A percentile compares a stretch with the other conserved stretches of the same genome.
phyloP scores from a whole-genome alignment of 306 rosid genomes.

The Casuarina equisetifolia region DNA sequence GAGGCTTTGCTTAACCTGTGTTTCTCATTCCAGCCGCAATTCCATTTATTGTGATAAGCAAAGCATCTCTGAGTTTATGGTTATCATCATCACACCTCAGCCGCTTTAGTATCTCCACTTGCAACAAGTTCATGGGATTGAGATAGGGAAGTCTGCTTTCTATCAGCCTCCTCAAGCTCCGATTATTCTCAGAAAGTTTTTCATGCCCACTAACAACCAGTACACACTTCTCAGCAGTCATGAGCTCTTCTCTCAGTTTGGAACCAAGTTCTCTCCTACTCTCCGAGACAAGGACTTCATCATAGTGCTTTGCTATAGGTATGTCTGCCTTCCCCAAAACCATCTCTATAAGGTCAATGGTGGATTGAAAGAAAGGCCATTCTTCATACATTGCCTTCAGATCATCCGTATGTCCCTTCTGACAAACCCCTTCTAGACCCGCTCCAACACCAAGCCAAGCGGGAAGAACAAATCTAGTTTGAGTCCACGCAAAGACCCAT shows the following conservation, averaged over 20 bases:
- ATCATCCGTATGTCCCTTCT: slow-evolving; percentile 77
- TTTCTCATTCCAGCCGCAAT: slow-evolving; percentile 98
- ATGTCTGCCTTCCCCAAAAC: slow-evolving; percentile 86
- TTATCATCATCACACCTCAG: slow-evolving; percentile 72
- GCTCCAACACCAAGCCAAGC: slow-evolving; percentile 99
- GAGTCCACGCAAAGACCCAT: slow-evolving; percentile 98
- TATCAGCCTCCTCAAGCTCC: slow-evolving; percentile 85
- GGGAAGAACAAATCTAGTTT: slow-evolving; percentile 90
- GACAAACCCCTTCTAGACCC: slow-evolving; percentile 77
- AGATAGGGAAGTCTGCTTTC: slow-evolving; percentile 89
- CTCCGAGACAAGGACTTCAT: slow-evolving; percentile 81
- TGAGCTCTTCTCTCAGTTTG: slow-evolving; percentile 61
- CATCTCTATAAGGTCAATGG: slow-evolving; percentile 94
- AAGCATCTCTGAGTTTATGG: slow-evolving; percentile 74
- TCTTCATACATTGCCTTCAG: slow-evolving; percentile 80
- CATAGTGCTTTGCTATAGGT: slow-evolving; percentile 91
- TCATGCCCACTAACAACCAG: slow-evolving; percentile 79
- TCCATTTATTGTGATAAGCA: slow-evolving; percentile 90
- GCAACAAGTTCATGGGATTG: slow-evolving; percentile 88
- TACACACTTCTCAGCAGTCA: slow-evolving; percentile 62
- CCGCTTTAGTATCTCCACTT: slow-evolving; percentile 90
- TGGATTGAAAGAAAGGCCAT: slow-evolving; percentile 91
- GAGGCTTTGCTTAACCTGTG: slow-evolving; percentile 58
- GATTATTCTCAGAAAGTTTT: slow-evolving; percentile 69
- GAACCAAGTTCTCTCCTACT: slow-evolving; percentile 64